Percentiles rank a stretch among this genome's conserved stretches.
phyloP scores from a whole-genome alignment of 2,329 filamentous ascomycete genomes.

The Parastagonospora avenae region DNA sequence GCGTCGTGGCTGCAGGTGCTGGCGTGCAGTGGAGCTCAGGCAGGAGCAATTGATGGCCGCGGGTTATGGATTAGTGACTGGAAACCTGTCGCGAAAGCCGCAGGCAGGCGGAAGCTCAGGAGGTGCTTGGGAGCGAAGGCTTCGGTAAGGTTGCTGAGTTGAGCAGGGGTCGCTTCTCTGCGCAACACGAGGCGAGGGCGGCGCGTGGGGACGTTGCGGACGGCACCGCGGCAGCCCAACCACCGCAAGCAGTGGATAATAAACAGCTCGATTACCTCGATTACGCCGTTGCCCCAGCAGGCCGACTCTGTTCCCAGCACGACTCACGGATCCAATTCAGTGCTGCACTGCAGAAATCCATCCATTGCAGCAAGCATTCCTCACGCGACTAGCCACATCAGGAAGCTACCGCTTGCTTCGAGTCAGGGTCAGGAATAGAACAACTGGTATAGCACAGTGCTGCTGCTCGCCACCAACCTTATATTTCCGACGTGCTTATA shows the following conservation, averaged over 20 bases:
- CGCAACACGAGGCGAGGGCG: constrained; percentile 18
- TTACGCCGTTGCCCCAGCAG: no score
- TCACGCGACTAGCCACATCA: constrained; percentile 2
- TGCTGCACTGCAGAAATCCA: no score
- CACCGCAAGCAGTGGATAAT: background rate
- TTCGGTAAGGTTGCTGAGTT: constrained; percentile 26
- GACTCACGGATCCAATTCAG: no score
- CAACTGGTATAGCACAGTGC: no score
- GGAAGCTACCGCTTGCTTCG: constrained; percentile 18
- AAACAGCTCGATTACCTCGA: background rate
- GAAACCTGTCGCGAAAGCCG: constrained; percentile 20
- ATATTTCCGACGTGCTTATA: no score
- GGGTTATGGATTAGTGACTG: constrained; percentile 19
- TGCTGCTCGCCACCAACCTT: no score
- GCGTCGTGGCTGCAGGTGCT: constrained; percentile 6
- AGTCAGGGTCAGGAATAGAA: constrained; percentile 12
- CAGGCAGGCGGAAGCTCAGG: constrained; percentile 34
- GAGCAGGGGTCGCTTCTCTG: constrained; percentile 14
- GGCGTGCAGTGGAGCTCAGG: constrained; percentile 10
- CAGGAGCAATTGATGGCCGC: constrained; percentile 22
- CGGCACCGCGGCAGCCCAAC: constrained; percentile 5
- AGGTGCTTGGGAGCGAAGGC: constrained; percentile 31
- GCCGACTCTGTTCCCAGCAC: no score
- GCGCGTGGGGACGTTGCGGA: constrained; percentile 6
- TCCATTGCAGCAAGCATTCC: no score